Evolutionary conservation across 2,329 filamentous ascomycete species (phyloP).

Genomic region (Penicillium italicum): DNA sequence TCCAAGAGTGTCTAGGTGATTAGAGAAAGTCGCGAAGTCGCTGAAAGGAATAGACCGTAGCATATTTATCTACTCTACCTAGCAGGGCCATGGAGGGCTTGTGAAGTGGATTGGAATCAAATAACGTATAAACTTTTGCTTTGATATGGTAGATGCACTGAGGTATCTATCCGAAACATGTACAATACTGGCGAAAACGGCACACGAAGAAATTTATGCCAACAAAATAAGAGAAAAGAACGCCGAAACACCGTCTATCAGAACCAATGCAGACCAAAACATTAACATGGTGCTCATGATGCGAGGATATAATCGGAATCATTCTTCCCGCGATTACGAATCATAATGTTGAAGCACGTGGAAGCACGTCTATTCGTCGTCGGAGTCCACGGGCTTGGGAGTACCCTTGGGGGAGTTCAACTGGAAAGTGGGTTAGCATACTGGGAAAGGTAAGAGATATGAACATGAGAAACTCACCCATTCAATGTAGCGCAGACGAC

Average conservation of each 20-base stretch:
- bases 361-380: slow-evolving; percentile 57
- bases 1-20: not conserved
- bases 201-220: slow-evolving; percentile 5
- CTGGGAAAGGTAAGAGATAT: not conserved
- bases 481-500: slow-evolving; percentile 76
- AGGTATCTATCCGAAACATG: slow-evolving; percentile 9
- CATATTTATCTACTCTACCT: not conserved
- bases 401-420: slow-evolving; percentile 83
- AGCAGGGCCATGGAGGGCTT: not conserved
- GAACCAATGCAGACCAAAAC: slow-evolving; percentile 21
- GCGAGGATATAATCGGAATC: slow-evolving; percentile 15
- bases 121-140: slow-evolving; percentile 7
- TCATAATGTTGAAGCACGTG: slow-evolving; percentile 13
- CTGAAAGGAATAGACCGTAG: not conserved
- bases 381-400: slow-evolving; percentile 70
- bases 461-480: slow-evolving; percentile 41
- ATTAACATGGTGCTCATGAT: slow-evolving; percentile 19
- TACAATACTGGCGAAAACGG: slow-evolving; percentile 5
- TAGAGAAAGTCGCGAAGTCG: not conserved
- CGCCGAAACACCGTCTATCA: slow-evolving; percentile 26
- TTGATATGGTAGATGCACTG: slow-evolving; percentile 4
- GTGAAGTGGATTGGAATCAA: not conserved
- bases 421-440: slow-evolving; percentile 52
- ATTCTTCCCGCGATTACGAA: slow-evolving; percentile 19
- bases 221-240: not conserved